Base-by-base conservation (phyloP, 176 grass and related monocot genomes). In the Aegilops longissima region DNA sequence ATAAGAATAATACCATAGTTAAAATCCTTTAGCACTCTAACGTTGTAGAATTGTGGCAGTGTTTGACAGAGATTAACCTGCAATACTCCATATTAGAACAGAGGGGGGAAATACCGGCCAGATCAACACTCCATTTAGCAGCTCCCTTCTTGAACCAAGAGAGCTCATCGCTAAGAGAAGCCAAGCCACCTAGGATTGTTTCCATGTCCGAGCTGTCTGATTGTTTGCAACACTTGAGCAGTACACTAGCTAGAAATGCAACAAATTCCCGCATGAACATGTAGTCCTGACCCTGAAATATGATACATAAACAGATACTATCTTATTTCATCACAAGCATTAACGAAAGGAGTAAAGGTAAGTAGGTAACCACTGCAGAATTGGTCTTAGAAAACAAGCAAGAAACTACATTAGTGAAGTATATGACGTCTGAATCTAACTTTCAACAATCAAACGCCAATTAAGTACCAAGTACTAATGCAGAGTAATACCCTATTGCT, bases 121-220 rank as follows among this genome's bases (percentile, higher is more conserved):
- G 88, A 78, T 95, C 54, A 29, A 92, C 70, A 47, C 75, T 68
- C 96, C 96, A 98, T 85, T 89, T 92, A 34, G 71, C 88, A 87
- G 91, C 91, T 93, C 95, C 95, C 7, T 82, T 95, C 58, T 84
- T 90, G 88, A 97, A 95, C 93, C 95, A 95, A 38, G 89, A 27
- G 27, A 91, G 9, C 82, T 97, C 93, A 87, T 95, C 91, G 39
- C 79, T 93, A 17, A 97, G 36, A 84, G 87, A 87, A 79, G 90
- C 82, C 59, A 93, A 27, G 29, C 91, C 95, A 63, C 91, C 85
- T 67, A 97, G 88, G 29, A 98, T 87, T 79, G 88, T 80, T 80
- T 98, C 96, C 88, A 95, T 91, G 74, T 95, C 93, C 1, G 76
- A 90, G 71, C 54, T 83, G n/a, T 98, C 92, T 61, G 76, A 81